These are phyloP conservation scores for Avena atlantica DNA, from an alignment of 176 grass and related monocot species.

Conservation along the genomic window DNA sequence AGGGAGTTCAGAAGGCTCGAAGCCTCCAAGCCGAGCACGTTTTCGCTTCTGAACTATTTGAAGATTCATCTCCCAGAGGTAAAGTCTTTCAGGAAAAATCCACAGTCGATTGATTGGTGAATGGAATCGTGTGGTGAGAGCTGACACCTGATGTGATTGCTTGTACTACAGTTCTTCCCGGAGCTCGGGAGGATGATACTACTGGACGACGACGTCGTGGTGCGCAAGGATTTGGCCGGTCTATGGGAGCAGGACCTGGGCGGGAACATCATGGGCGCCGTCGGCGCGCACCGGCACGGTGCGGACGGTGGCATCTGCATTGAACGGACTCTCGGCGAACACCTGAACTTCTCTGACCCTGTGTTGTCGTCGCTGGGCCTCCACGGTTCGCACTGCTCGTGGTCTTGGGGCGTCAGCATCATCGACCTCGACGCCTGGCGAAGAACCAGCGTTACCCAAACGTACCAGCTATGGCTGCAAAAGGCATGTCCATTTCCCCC, in stretches of 20 bases:
- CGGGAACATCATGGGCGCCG: slow-evolving; percentile 76
- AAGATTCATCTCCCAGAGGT: slow-evolving; percentile 97
- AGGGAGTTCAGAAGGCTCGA: slow-evolving; percentile 60
- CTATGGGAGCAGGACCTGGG: slow-evolving; percentile 75
- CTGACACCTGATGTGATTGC: neutral
- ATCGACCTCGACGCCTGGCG: slow-evolving; percentile 84
- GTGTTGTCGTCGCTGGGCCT: slow-evolving; percentile 46
- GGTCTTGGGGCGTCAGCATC: slow-evolving; percentile 77
- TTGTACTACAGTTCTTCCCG: slow-evolving; percentile 78
- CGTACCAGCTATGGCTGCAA: slow-evolving; percentile 77
- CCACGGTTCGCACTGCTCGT: slow-evolving; percentile 55
- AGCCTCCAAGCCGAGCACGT: slow-evolving; percentile 69
- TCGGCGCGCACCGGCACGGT: slow-evolving; percentile 39
- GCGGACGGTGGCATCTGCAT: slow-evolving; percentile 48
- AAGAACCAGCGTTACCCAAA: slow-evolving; percentile 62
- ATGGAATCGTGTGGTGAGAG: neutral
- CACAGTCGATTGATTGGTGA: slow-evolving; percentile 4
- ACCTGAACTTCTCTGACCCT: slow-evolving; percentile 79
- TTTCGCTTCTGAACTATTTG: slow-evolving; percentile 85
- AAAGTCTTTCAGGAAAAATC: neutral
- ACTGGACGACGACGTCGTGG: slow-evolving; percentile 91
- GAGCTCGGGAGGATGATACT: slow-evolving; percentile 76
- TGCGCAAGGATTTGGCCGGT: slow-evolving; percentile 69
- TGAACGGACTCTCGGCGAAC: slow-evolving; percentile 60
- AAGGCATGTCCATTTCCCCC: slow-evolving; percentile 52